Percentiles rank a stretch among this genome's conserved stretches.
Conservation (phyloP, 345 rosid genomes). For the Moringa oleifera region DNA sequence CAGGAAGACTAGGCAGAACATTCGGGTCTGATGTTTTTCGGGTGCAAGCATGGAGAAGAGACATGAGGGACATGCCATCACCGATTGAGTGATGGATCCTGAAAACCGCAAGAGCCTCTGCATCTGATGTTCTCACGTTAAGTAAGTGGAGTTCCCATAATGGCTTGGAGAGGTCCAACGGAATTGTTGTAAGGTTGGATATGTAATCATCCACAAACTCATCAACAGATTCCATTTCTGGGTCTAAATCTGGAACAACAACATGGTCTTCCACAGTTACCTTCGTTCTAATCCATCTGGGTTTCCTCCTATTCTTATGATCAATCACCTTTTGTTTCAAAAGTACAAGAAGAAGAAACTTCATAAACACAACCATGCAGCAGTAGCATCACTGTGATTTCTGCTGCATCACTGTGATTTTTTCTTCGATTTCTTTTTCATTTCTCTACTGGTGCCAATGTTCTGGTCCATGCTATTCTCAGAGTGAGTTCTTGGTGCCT, state of each 20-base stretch:
- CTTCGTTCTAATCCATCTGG: slow-evolving; percentile 51
- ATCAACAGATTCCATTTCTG: slow-evolving; percentile 36
- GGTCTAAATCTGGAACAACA: slow-evolving; percentile 35
- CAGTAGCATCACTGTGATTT: too few relatives aligned
- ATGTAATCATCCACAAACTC: slow-evolving; percentile 59
- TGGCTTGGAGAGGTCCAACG: slow-evolving; percentile 63
- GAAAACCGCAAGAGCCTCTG: slow-evolving; percentile 45
- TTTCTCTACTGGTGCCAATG: too few relatives aligned
- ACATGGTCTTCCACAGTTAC: slow-evolving; percentile 59
- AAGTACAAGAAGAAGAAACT: too few relatives aligned
- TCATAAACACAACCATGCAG: too few relatives aligned
- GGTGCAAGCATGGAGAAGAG: slow-evolving; percentile 50
- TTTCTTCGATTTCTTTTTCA: too few relatives aligned
- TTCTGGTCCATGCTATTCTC: too few relatives aligned
- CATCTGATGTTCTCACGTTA: slow-evolving; percentile 56
- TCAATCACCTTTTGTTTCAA: slow-evolving; percentile 47
- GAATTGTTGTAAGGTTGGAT: slow-evolving; percentile 38
- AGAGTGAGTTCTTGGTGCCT: too few relatives aligned
- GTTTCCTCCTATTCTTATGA: slow-evolving; percentile 30
- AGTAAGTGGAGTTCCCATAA: slow-evolving; percentile 82
- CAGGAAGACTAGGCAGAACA: slow-evolving; percentile 56
- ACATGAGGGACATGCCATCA: slow-evolving; percentile 55
- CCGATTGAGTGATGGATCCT: slow-evolving; percentile 64
- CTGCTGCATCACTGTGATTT: too few relatives aligned
- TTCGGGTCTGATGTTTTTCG: slow-evolving; percentile 51